phyloP scores from a whole-genome alignment of 805 yeast genomes.

The Jamesozyma rosinii region DNA sequence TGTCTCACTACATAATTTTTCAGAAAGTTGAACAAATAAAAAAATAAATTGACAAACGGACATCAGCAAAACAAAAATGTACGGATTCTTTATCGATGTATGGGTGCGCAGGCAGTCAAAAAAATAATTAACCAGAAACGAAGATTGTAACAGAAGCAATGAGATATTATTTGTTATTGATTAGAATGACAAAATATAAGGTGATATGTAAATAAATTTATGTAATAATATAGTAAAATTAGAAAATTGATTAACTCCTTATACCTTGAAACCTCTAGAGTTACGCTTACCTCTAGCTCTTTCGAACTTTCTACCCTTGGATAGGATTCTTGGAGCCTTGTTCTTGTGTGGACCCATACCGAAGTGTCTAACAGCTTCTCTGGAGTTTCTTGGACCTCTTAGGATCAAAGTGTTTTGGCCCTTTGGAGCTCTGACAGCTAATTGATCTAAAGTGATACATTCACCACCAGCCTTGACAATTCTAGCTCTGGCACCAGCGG shows the following conservation, averaged over 20 bases:
- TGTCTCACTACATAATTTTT: too few relatives aligned
- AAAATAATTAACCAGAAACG: not conserved
- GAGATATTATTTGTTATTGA: not conserved
- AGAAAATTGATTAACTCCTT: conserved; percentile 32
- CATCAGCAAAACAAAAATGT: too few relatives aligned
- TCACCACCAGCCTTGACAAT: conserved; percentile 99
- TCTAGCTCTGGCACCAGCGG: conserved; percentile 97
- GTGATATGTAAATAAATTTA: not conserved
- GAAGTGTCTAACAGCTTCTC: conserved; percentile 99
- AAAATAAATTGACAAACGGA: too few relatives aligned
- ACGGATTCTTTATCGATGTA: too few relatives aligned
- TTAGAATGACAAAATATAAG: not conserved
- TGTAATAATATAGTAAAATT: conserved; percentile 1
- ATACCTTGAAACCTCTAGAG: conserved; percentile 99
- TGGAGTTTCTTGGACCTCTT: conserved; percentile 98
- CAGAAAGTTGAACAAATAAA: too few relatives aligned
- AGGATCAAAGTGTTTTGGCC: conserved; percentile 97
- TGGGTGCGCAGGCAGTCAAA: too few relatives aligned
- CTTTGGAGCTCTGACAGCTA: conserved; percentile 98
- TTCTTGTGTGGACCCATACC: conserved; percentile 99
- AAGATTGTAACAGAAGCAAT: not conserved
- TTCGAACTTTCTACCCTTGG: conserved; percentile 99
- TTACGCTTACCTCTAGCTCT: conserved; percentile 99
- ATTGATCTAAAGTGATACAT: conserved; percentile 97
- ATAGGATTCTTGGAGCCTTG: conserved; percentile 97